Base-by-base conservation (phyloP, 1,284 basidiomycete species). In the Moesziomyces sp. region DNA sequence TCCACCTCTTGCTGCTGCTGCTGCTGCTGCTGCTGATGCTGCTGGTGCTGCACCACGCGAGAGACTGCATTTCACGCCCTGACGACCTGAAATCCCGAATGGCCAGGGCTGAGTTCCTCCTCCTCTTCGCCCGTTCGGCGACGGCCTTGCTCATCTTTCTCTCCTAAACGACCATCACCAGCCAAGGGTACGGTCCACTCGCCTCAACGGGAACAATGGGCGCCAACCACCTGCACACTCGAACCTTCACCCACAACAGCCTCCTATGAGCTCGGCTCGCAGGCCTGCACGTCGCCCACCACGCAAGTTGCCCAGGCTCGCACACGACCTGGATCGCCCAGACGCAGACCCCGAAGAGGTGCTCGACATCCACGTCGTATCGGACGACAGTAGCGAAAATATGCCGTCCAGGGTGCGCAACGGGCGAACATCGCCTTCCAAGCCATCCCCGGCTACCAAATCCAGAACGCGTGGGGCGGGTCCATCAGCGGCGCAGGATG, bases 271-370 rank as follows among this genome's bases (percentile, higher is more conserved):
- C 28, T 48, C 52, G 24, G 45, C 65, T 19, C 45, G 16, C 26
- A 51, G 4, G 49, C 23, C 56, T 24, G 26, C 65, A 9, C 40
- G 51, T 47, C 59, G 52, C 16, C 48, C 49, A 51, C 23, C 56
- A 58, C 57, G 61, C 24, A 72, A 54, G 45, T 59, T 59, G 11
- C 48, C 52, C 23, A 67, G 50, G 53, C 70, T 73, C 45, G 35
- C 44, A 21, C 47, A 60, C 50, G 60, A 73, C 38, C 35, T 52
- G 52, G 52, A 65, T 28, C 59, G 56, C 9, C 70, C 70, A 26
- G 42, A 59, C 23, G 48, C 61, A 4, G 71, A 61, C 16, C 58
- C 62, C 18, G 74, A 76, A 52, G 66, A 76, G 56, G 63, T 71
- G 35, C 47, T 73, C 19, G 67, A 73, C 40, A 55, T 76, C 5